Base-by-base conservation (phyloP, 805 yeast species). In the Metschnikowia kofuensis region DNA sequence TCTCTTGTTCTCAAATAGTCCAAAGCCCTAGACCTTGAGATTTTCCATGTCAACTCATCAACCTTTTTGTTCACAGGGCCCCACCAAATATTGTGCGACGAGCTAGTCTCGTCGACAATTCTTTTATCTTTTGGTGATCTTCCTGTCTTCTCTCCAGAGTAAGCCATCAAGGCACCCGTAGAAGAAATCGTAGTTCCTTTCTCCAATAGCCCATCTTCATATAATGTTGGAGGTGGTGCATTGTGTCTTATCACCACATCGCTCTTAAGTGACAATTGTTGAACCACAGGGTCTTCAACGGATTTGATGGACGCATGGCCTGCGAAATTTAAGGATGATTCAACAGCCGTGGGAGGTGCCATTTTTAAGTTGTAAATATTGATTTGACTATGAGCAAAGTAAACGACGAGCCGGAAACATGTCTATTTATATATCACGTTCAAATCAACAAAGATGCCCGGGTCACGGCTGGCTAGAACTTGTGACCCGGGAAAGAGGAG, bases 121-220 rank as follows among this genome's bases (percentile, higher is more conserved):
- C 99, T 87, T 73, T 92, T 92, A 75, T 92, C 99, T 77, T 87
- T 88, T 68, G 99, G 99, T 34, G 97, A 92, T 74, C 99, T 86
- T 64, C 99, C 99, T 47, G 98, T 92, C 76, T 92, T 92, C 58
- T 82, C 76, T 65, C 99, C 99, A 16, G 97, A 89, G 74, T 83
- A 91, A 42, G 99, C 98, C 71, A 92, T 86, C 58, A 92, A 78
- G 42, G 98, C 97, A 67, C 99, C 99, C 40, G 95, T 79, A 30
- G 96, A 84, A 14, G 95, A 83, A 60, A 92, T 86, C 49, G 95
- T 90, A 38, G 97, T 91, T 51, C 96, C 91, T 63, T 81, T 82
- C 75, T 92, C 99, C 57, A 80, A 75, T 53, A 92, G 78, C 54
- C 95, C 98, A 67, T 94, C 99, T 70, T 92, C 98, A 75, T 92